A percentile compares a stretch with the other conserved stretches of the same genome.
phyloP scores from a whole-genome alignment of 441 rosid genomes.

The Populus tomentosa region DNA sequence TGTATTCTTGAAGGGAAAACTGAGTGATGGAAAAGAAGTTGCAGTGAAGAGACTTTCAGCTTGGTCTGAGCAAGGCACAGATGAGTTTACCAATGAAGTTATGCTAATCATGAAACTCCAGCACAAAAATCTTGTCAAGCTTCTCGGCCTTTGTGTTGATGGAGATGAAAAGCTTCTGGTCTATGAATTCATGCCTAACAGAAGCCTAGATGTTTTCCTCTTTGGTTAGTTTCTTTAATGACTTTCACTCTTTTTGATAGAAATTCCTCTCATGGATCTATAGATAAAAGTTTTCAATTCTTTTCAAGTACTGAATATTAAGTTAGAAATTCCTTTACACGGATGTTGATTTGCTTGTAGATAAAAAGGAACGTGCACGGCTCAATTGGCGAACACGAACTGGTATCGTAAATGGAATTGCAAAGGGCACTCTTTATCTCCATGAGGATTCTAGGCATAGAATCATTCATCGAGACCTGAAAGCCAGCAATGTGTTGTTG shows the following conservation, averaged over 20 bases:
- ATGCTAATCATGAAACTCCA: slow-evolving; percentile 34
- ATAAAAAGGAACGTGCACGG: slow-evolving; percentile 16
- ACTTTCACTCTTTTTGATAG: neutral
- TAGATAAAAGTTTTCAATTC: too few species aligned
- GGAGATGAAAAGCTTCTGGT: too few species aligned
- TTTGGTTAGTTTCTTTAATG: slow-evolving; percentile 18
- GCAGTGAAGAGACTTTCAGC: slow-evolving; percentile 47
- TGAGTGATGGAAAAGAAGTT: slow-evolving; percentile 35
- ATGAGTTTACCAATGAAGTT: slow-evolving; percentile 40
- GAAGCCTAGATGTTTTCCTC: too few species aligned
- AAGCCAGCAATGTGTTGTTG: too few species aligned
- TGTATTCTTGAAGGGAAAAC: slow-evolving; percentile 27
- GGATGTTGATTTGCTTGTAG: slow-evolving; percentile 12
- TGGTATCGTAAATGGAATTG: slow-evolving; percentile 33
- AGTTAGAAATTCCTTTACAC: neutral
- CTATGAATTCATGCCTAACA: too few species aligned
- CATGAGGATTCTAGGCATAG: slow-evolving; percentile 41
- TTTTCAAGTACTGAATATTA: too few species aligned
- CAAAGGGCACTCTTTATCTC: slow-evolving; percentile 39
- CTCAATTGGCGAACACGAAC: slow-evolving; percentile 30
- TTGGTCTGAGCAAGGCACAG: slow-evolving; percentile 30
- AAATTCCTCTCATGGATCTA: neutral
- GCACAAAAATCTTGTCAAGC: slow-evolving; percentile 37
- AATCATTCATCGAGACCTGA: neutral
- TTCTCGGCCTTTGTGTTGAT: slow-evolving; percentile 35